Evolutionary conservation across 208 protist species (phyloP), one percentile per base, ranked within the genome.

Genomic region (Trypanosoma platydactyli): DNA sequence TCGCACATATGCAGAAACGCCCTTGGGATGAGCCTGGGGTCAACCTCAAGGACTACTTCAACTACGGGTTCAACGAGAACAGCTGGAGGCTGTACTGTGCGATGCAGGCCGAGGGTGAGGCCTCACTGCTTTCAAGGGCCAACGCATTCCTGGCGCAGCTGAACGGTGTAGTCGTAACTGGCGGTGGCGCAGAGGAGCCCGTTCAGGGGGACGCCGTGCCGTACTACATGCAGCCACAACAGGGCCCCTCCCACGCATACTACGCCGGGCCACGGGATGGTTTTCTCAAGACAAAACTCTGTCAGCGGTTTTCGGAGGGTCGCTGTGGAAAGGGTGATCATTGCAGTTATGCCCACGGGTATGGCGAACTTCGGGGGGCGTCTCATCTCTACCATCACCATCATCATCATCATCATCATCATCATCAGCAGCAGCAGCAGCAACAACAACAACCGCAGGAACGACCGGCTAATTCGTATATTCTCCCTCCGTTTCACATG

Each of bases 11-110:
- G 86, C 59, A 79, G 52, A 75, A 81, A 50, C 79, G 86, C 20
- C 89, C 89, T 16, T 95, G 89, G 87, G 70, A 77, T 12, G 79
- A 88, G 42, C 89, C 89, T 1, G 85, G 68, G 0, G 89, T 79
- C n/a, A 92, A 93, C 71, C 46, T 80, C 29, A 82, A 59, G 63
- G 91, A 96, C 54, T 96, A 94, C 83, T 96, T 96, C 72, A 96
- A 96, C 79, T 96, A 94, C 69, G 91, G 91, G 25, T 96, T 96
- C 66, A 89, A 94, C 56, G 88, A 94, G 63, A 73, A 64, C 22
- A 96, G 83, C 55, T 96, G 91, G 91, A 68, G 88, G 20, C 51
- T 90, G 49, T 94, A 96, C 77, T 92, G 89, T 49, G 76, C 76
- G 5, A 83, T 91, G 83, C 89, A 95, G 76, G 52, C 59, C 6